phyloP scores from a whole-genome alignment of 345 rosid genomes.

The Populus deltoides region DNA sequence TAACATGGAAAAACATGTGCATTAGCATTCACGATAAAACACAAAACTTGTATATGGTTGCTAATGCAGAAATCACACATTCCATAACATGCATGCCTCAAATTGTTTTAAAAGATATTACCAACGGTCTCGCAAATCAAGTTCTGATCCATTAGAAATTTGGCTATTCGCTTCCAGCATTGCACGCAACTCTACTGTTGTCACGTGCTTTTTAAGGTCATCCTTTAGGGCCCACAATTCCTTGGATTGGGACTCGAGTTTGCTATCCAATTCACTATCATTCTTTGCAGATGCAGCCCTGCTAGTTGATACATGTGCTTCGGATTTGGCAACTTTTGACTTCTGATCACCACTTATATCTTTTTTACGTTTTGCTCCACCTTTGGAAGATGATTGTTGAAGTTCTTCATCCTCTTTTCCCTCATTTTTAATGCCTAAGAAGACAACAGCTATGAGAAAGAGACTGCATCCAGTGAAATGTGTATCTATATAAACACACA shows the following conservation, averaged over 20 bases:
- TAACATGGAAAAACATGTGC: too few relatives aligned
- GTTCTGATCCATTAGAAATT: conserved; percentile 80
- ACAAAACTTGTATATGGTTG: too few relatives aligned
- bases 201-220: conserved; percentile 68
- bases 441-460: conserved; percentile 18
- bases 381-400: conserved; percentile 36
- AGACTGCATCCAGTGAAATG: conserved; percentile 1
- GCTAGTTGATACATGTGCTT: conserved; percentile 41
- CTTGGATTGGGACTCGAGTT: conserved; percentile 72
- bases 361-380: conserved; percentile 53
- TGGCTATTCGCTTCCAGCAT: conserved; percentile 78
- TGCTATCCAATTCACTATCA: conserved; percentile 38
- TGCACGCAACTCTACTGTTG: conserved; percentile 68
- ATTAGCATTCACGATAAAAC: too few relatives aligned
- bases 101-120: conserved; percentile 9
- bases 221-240: conserved; percentile 88
- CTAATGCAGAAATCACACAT: too few relatives aligned
- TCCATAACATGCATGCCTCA: too few relatives aligned
- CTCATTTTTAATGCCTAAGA: conserved; percentile 31
- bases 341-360: conserved; percentile 40
- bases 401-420: conserved; percentile 31
- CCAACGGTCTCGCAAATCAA: conserved; percentile 87
- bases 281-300: conserved; percentile 28
- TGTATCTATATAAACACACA: background rate
- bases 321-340: conserved; percentile 53